Base-by-base conservation (phyloP, 352 stramenopile species). In the Lagenidium giganteum region DNA sequence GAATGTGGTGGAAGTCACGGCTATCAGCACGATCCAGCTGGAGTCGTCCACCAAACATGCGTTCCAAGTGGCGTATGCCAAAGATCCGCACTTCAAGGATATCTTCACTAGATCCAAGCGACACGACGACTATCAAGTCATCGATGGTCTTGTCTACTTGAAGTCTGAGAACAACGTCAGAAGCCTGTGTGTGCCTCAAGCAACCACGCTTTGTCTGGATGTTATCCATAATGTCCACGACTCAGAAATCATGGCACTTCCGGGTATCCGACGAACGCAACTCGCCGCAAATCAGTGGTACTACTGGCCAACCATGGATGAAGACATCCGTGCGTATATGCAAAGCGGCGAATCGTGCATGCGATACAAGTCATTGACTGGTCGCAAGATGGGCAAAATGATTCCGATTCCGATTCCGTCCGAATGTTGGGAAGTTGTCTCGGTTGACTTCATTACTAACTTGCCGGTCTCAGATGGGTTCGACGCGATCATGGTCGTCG, bases 391-490 rank as follows among this genome's bases (percentile, higher is more conserved):
- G 5, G 38, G 46, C 5, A 20, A 31, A 31, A 13, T 31, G 27
- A 31, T 31, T 8, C 27, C 27, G 43, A 49, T 4, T 25, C 42
- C 24, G 37, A 35, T 30, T 54, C 42, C 33, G 8, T 32, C 5
- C 37, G 33, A 39, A 23, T 34, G 12, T 37, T 16, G 8, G 34
- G 8, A 53, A 24, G 2, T 53, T 35, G 7, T 33, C 21, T 36
- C 41, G 4, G 38, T 32, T 20, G 43, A 49, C 27, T 31, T 31
- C 27, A 14, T 31, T 8, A 14, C 14, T 12, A 38, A 39, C 34
- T 17, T 61, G 27, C 42, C 47, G 25, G 12, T 20, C 48, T 61
- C 43, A 4, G 28, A 56, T 20, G 52, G 52, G 1, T 51, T 43
- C 14, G 30, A 54, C 16, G 18, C 24, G 1, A 57, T 57, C 41